These are phyloP conservation scores for Parafenestella ontariensis DNA, from an alignment of 2,329 filamentous ascomycete genomes.

Conservation along the genomic window DNA sequence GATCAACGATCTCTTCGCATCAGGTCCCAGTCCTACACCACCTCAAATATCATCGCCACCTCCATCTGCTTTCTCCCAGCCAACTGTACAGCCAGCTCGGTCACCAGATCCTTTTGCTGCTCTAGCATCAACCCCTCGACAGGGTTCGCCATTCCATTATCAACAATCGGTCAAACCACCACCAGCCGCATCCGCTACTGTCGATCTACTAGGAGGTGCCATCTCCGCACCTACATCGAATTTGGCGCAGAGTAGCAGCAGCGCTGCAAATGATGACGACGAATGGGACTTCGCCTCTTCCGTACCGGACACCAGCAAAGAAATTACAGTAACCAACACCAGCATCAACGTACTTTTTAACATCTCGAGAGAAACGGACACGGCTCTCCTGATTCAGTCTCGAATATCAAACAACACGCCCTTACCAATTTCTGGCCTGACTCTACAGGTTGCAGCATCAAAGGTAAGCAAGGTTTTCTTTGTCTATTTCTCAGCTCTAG, in stretches of 20 bases:
- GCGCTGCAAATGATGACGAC: constrained; percentile 81
- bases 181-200: constrained; percentile 36
- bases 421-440: constrained; percentile 76
- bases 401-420: constrained; percentile 83
- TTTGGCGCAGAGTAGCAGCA: constrained; percentile 33
- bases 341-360: constrained; percentile 76
- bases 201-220: constrained; percentile 48
- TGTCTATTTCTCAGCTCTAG: background rate
- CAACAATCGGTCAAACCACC: constrained; percentile 52
- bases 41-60: constrained; percentile 56
- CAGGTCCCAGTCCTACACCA: constrained; percentile 50
- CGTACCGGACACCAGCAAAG: constrained; percentile 73
- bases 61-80: constrained; percentile 49
- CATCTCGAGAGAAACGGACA: constrained; percentile 65
- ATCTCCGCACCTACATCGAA: constrained; percentile 33
- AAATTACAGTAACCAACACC: constrained; percentile 72
- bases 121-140: constrained; percentile 61
- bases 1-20: constrained; percentile 65
- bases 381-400: constrained; percentile 73
- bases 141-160: constrained; percentile 58
- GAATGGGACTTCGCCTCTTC: constrained; percentile 95
- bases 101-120: constrained; percentile 67
- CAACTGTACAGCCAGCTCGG: constrained; percentile 43
- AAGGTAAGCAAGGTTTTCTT: constrained; percentile 66
- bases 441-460: constrained; percentile 91